phyloP scores from a whole-genome alignment of 169 alveolate species.

The Pseudocohnilembus persalinus region DNA sequence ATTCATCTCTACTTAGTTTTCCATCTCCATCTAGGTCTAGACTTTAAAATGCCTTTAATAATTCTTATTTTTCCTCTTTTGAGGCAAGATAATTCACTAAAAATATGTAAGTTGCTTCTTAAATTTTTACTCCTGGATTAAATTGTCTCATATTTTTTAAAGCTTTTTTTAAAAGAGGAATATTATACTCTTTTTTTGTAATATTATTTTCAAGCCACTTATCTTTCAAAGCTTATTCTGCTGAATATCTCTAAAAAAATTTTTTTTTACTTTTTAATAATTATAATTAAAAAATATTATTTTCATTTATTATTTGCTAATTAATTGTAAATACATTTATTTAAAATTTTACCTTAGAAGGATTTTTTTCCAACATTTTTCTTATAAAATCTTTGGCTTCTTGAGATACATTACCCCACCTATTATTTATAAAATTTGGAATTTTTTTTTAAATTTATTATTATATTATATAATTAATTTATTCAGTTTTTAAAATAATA shows the following conservation, averaged over 20 bases:
- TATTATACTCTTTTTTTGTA: conserved; percentile 64
- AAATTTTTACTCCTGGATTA: conserved; percentile 57
- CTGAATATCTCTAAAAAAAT: conserved; percentile 76
- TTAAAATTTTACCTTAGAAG: conserved; percentile 57
- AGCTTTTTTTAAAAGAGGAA: conserved; percentile 74
- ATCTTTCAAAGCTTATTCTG: conserved; percentile 90
- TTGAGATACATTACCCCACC: conserved; percentile 41
- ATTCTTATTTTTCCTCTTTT: conserved; percentile 49
- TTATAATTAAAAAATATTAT: too few relatives aligned
- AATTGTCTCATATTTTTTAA: conserved; percentile 83
- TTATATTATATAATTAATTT: too few relatives aligned
- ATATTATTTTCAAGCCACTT: conserved; percentile 87
- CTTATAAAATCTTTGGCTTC: conserved; percentile 59
- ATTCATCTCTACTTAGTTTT: conserved; percentile 65
- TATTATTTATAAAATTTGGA: too few relatives aligned
- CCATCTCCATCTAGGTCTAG: conserved; percentile 77
- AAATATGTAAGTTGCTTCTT: conserved; percentile 67
- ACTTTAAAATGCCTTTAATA: conserved; percentile 55
- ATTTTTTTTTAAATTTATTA: too few relatives aligned
- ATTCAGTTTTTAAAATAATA: too few relatives aligned
- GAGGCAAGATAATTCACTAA: conserved; percentile 59
- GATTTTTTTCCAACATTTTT: conserved; percentile 51
- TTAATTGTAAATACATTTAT: too few relatives aligned
- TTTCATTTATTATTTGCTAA: too few relatives aligned
- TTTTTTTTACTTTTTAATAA: too few relatives aligned